These are phyloP conservation scores for Sequoia sempervirens DNA, from an alignment of 75 land plant genomes.

Conservation along the genomic window DNA sequence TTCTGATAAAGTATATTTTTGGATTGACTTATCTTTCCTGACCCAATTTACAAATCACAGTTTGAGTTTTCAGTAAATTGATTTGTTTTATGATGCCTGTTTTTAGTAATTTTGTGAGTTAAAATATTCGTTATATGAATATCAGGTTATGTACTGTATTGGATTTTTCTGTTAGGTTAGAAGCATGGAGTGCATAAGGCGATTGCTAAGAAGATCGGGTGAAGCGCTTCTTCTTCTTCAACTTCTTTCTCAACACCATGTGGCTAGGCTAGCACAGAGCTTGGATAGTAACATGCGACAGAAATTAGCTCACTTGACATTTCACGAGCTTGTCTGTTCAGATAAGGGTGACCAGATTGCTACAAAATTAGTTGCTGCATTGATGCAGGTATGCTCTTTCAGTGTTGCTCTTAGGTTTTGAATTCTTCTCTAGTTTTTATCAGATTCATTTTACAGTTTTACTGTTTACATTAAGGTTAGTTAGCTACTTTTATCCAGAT, in stretches of 20 bases:
- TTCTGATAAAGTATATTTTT: background rate
- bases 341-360: constrained; percentile 89
- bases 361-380: constrained; percentile 78
- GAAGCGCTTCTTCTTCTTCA: constrained; percentile 95
- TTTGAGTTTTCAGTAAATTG: background rate
- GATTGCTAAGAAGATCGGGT: constrained; percentile 82
- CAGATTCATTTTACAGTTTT: background rate
- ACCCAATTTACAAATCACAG: background rate
- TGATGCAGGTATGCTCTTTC: constrained; percentile 79
- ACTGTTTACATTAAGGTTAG: too few species aligned
- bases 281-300: constrained; percentile 56
- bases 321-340: constrained; percentile 96
- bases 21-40: background rate
- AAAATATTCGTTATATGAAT: background rate
- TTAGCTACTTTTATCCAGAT: constrained; percentile 4
- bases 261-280: constrained; percentile 77
- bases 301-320: constrained; percentile 73
- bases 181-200: constrained; percentile 92
- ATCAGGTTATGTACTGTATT: background rate
- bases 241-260: constrained; percentile 85
- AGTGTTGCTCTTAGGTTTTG: background rate
- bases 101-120: background rate
- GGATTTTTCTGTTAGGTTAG: constrained; percentile 61
- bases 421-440: background rate
- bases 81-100: background rate